Conservation (phyloP, 495 filamentous ascomycete genomes). For the Lasiosphaeria miniovina region DNA sequence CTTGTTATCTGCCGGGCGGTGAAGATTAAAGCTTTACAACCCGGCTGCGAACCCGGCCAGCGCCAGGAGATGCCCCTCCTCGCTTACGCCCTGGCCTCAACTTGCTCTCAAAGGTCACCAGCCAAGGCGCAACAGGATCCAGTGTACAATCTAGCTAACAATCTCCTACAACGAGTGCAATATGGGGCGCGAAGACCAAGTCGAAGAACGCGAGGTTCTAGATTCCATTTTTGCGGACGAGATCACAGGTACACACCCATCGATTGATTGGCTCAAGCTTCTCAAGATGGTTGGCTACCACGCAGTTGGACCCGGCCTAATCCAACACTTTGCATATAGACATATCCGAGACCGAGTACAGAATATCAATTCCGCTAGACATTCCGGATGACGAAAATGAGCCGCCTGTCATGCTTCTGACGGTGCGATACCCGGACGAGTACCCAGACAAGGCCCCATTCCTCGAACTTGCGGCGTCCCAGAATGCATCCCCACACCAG, state of each 20-base stretch:
- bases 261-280: constrained; percentile 5
- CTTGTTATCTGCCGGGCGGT: constrained; percentile 41
- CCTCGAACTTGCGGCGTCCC: constrained; percentile 70
- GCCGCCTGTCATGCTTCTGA: constrained; percentile 66
- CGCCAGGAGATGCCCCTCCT: constrained; percentile 3
- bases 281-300: not conserved
- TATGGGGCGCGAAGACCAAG: constrained; percentile 93
- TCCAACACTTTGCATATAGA: constrained; percentile 46
- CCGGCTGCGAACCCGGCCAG: too few species aligned
- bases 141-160: not conserved
- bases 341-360: constrained; percentile 80
- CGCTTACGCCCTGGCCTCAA: not conserved
- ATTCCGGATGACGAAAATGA: constrained; percentile 55
- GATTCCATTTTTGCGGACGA: constrained; percentile 98
- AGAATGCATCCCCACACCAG: constrained; percentile 63
- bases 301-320: not conserved
- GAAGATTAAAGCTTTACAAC: constrained; percentile 14
- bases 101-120: too few species aligned
- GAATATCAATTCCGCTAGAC: constrained; percentile 78
- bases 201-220: constrained; percentile 94
- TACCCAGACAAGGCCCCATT: constrained; percentile 85
- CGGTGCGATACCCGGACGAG: constrained; percentile 77
- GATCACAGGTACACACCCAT: constrained; percentile 65
- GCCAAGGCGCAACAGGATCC: too few species aligned
- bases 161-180: constrained; percentile 18